Conservation (phyloP, 148 eudicot genomes). For the Beta vulgaris region DNA sequence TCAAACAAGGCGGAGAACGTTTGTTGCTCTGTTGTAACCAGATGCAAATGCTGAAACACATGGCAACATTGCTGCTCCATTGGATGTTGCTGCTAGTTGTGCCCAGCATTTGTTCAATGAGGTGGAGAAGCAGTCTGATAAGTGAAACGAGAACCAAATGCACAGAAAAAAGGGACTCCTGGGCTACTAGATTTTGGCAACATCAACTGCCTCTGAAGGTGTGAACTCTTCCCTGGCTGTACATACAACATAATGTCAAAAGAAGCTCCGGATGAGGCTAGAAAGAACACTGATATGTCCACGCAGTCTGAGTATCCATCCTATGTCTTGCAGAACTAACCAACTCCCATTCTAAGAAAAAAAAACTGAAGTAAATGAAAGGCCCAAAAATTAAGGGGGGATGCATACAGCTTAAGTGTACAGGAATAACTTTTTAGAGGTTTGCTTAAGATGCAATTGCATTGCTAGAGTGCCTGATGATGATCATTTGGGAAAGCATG, state of each 20-base stretch:
- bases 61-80: conserved; percentile 59
- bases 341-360: not conserved
- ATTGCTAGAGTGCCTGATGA: not conserved
- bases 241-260: conserved; percentile 6
- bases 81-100: conserved; percentile 55
- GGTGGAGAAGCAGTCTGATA: conserved; percentile 54
- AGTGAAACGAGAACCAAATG: conserved; percentile 44
- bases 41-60: conserved; percentile 56
- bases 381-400: not conserved
- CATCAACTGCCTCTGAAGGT: conserved; percentile 65
- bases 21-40: conserved; percentile 56
- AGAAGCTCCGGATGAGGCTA: conserved; percentile 10
- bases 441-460: no score
- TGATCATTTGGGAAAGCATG: not conserved
- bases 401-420: no score
- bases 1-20: conserved; percentile 64
- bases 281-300: not conserved
- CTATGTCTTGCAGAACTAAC: not conserved
- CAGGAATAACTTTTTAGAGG: not conserved
- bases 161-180: conserved; percentile 48
- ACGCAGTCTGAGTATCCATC: not conserved
- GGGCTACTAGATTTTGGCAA: conserved; percentile 53
- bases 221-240: conserved; percentile 63
- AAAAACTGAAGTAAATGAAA: not conserved
- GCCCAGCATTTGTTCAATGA: conserved; percentile 49